Base-by-base conservation (phyloP, 441 rosid species). In the Corymbia calophylla region DNA sequence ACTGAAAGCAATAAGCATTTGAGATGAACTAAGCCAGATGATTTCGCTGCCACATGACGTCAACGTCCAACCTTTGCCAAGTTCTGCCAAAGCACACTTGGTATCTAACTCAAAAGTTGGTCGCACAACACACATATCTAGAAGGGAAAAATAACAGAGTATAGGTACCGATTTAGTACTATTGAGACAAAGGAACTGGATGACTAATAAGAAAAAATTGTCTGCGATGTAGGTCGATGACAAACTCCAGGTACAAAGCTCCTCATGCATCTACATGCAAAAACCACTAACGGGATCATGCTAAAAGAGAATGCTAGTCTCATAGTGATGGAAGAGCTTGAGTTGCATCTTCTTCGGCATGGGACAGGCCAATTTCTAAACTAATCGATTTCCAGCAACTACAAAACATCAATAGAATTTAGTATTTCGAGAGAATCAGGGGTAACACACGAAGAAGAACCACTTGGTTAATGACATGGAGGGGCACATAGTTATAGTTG, bases 41-140 rank as follows among this genome's bases (percentile, higher is more conserved):
- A 66, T 31, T 66, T 66, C 19, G 9, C 11, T 29, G 21, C 21
- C 32, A 16, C 35, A 31, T 8, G 39, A 31, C 16, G 16, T 66
- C 5, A 66, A 66, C 5, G 39, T 21, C 18, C 2, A 6, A n/a
- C 39, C 23, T 66, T 66, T 2, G 23, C 77, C 39, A 31, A 15
- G 21, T 66, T 16, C 19, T 9, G 3, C 21, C 39, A 31, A 66
- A 66, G 21, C 21, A 66, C 21, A 31, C 35, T 64, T 39, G 21
- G 73, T 64, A n/a, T 16, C 6, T 7, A 64, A 64, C 19, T 15
- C 35, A 64, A n/a, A 64, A 0, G 39, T 31, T 2, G 10, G 5
- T 17, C 19, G 8, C 31, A 64, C 11, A 14, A 0, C 3, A 5
- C 39, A 4, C 39, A 16, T n/a, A n/a, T n/a, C 5, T 15, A 8